Base-by-base conservation (phyloP, 2,329 filamentous ascomycete species). In the Paraphoma chrysanthemicola region DNA sequence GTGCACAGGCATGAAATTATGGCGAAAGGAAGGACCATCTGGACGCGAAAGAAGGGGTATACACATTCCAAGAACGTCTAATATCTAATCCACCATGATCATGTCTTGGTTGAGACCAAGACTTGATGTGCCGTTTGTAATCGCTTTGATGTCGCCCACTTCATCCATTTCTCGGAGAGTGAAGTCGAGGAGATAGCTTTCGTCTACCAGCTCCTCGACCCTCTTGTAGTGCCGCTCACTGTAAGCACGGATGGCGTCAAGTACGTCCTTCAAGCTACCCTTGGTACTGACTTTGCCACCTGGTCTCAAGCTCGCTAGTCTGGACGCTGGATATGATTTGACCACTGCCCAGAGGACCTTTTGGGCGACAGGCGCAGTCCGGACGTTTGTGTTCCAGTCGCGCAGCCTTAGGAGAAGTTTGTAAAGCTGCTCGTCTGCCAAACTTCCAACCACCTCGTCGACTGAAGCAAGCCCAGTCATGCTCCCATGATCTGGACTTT, bases 381-480 rank as follows among this genome's bases (percentile, higher is more conserved):
- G 86, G 0, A 92, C 93, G 68, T 98, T 98, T 4, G 95, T 96
- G 74, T 99, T 99, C 95, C 95, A 99, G 78, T 99, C 95, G 44
- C 96, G 86, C 44, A 97, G 79, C 56, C 95, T 85, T 38, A 94
- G 82, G 0, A 99, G 84, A 12, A 99, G 84, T 6, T 87, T 82
- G 77, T 92, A 96, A 12, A 99, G 85, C 74, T 98, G 94, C 66
- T 94, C 90, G 66, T 95, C 89, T 4, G 89, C 90, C 6, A 99
- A 83, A 11, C 81, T 86, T n/a, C 83, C 86, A 1, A 99, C 82
- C 0, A 97, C 93, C 49, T 92, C 85, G 67, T 98, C 95, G 8
- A 98, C 94, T 42, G 81, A 80, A 54, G 79, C 82, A 14, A 88
- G 74, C 1, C 90, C 90, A 1, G 83, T 86, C 46, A 91, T 73